These are phyloP conservation scores for Pseudonitzschia multiseries DNA, from an alignment of 108 stramenopile species.

Conservation along the genomic window DNA sequence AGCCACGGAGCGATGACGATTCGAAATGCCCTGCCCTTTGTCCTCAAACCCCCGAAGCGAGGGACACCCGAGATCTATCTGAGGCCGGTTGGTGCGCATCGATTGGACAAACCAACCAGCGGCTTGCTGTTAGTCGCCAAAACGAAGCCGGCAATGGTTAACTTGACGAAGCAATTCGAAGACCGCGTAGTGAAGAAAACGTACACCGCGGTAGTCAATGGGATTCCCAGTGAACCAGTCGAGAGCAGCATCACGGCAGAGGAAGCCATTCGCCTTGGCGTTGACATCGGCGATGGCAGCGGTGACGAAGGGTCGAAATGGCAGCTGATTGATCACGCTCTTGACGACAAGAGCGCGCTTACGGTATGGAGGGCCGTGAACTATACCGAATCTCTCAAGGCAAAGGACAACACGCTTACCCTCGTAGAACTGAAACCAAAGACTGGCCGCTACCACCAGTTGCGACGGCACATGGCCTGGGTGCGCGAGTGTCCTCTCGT, in stretches of 20 bases:
- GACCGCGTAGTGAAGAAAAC: constrained; percentile 79
- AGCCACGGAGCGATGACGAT: constrained; percentile 70
- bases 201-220: constrained; percentile 78
- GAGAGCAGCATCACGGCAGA: constrained; percentile 50
- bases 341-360: constrained; percentile 70
- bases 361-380: constrained; percentile 65
- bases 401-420: constrained; percentile 45
- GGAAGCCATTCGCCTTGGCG: constrained; percentile 56
- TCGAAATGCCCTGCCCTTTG: constrained; percentile 65
- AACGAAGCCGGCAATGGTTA: constrained; percentile 75
- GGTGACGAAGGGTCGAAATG: constrained; percentile 30
- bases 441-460: constrained; percentile 84
- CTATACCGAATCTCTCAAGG: constrained; percentile 39
- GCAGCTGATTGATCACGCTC: constrained; percentile 64
- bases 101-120: constrained; percentile 76
- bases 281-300: constrained; percentile 43
- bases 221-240: constrained; percentile 52
- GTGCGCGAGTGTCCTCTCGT: constrained; percentile 61
- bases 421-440: constrained; percentile 81
- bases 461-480: constrained; percentile 74
- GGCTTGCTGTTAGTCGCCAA: constrained; percentile 75
- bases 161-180: constrained; percentile 61
- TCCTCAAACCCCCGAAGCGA: constrained; percentile 51
- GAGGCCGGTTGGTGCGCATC: constrained; percentile 76
- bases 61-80: constrained; percentile 59